phyloP scores from a whole-genome alignment of 1,284 basidiomycete genomes.

The Pyrrhoderma lamaoense region DNA sequence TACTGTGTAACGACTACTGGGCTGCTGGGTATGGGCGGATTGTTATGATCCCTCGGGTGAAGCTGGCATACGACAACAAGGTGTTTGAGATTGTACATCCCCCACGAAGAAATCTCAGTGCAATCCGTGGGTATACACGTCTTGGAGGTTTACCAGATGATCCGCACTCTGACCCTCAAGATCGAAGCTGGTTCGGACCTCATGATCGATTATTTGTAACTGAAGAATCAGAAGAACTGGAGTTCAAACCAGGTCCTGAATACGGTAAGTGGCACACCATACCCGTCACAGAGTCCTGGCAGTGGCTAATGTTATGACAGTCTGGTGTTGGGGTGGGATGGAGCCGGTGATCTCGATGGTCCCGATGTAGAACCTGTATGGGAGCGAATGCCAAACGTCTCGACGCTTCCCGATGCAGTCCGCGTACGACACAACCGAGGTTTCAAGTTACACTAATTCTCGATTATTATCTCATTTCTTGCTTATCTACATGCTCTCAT shows the following conservation, averaged over 20 bases:
- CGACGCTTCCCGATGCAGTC: conserved; percentile 55
- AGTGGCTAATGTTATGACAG: conserved; percentile 32
- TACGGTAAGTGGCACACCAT: conserved; percentile 28
- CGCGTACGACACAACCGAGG: conserved; percentile 69
- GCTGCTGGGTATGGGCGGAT: conserved; percentile 88
- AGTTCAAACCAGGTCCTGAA: conserved; percentile 77
- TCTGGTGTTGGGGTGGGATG: conserved; percentile 99
- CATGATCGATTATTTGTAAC: conserved; percentile 87
- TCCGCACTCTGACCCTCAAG: conserved; percentile 90
- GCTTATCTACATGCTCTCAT: too few species aligned
- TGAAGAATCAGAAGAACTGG: conserved; percentile 73
- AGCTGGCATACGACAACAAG: conserved; percentile 91
- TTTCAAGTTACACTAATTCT: conserved; percentile 20
- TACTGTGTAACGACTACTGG: conserved; percentile 96
- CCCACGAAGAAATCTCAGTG: conserved; percentile 76
- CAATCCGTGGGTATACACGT: conserved; percentile 87
- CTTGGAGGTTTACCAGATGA: conserved; percentile 91
- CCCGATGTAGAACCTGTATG: conserved; percentile 94
- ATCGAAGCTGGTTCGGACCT: conserved; percentile 90
- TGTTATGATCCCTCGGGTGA: conserved; percentile 93
- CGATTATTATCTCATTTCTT: too few species aligned
- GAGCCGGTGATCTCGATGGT: conserved; percentile 90
- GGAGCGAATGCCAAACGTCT: conserved; percentile 75
- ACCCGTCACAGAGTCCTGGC: conserved; percentile 41
- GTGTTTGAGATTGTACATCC: conserved; percentile 94